Evolutionary conservation across 305 asterid genomes (phyloP).

Genomic region (Ilex paraguariensis): DNA sequence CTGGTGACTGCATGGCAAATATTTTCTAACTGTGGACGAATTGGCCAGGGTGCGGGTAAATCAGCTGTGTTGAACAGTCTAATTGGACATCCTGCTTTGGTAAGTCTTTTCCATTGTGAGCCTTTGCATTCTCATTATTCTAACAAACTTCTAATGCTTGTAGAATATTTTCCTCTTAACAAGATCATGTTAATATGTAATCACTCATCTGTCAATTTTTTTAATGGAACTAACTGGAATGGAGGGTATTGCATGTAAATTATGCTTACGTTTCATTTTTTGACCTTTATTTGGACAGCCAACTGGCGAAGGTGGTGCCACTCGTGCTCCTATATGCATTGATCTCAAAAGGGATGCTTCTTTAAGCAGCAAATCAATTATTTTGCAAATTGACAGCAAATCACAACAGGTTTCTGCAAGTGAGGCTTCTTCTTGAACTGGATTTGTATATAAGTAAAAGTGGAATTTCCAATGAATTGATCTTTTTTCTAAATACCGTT

Average conservation of each 20-base stretch:
- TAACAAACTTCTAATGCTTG: neutral
- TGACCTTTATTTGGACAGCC: constrained; percentile 37
- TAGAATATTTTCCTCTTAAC: too few species aligned
- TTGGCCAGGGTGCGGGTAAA: constrained; percentile 70
- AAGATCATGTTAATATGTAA: too few species aligned
- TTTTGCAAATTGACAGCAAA: constrained; percentile 92
- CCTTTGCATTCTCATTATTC: constrained; percentile 3
- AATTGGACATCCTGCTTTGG: constrained; percentile 27
- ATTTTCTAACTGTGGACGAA: constrained; percentile 17
- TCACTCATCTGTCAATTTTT: neutral
- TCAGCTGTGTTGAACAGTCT: constrained; percentile 25
- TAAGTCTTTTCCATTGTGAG: constrained; percentile 6
- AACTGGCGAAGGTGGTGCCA: constrained; percentile 74
- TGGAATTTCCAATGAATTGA: too few species aligned
- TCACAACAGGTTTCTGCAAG: constrained; percentile 90
- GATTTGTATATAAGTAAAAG: too few species aligned
- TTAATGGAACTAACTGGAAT: too few species aligned
- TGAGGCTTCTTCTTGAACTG: constrained; percentile 42
- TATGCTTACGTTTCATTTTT: neutral
- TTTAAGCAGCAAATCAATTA: constrained; percentile 46
- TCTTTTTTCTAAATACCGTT: too few species aligned
- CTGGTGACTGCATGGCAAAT: neutral
- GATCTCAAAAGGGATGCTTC: constrained; percentile 51
- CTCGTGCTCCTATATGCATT: constrained; percentile 61
- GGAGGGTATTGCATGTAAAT: too few species aligned